These are phyloP conservation scores for Afroboletus lepidellus DNA, from an alignment of 1,284 basidiomycete species.

Conservation along the genomic window DNA sequence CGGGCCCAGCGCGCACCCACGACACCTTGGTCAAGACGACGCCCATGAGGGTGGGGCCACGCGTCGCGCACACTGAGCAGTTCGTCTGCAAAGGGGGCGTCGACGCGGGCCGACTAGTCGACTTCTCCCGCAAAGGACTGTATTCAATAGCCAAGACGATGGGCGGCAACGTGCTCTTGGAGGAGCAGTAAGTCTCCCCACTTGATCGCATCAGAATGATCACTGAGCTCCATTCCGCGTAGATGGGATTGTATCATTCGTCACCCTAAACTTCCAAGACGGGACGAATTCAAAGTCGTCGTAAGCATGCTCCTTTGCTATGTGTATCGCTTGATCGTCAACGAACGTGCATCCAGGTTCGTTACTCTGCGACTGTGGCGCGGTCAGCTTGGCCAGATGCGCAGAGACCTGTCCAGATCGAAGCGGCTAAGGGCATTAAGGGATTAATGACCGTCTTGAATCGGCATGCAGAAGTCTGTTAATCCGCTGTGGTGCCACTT, in stretches of 20 bases:
- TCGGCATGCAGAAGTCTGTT: slow-evolving; percentile 32
- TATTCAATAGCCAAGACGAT: slow-evolving; percentile 34
- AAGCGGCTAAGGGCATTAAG: slow-evolving; percentile 35
- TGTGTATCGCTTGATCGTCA: slow-evolving; percentile 7
- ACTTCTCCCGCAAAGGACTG: slow-evolving; percentile 34
- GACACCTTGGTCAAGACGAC: slow-evolving; percentile 19
- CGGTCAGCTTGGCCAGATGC: slow-evolving; percentile 35
- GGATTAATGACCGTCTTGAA: slow-evolving; percentile 38
- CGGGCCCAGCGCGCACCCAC: slow-evolving; percentile 36
- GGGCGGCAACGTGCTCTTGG: slow-evolving; percentile 38
- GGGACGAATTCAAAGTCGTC: slow-evolving; percentile 34
- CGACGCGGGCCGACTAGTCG: slow-evolving; percentile 34
- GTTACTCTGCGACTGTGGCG: slow-evolving; percentile 35
- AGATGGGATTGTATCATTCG: slow-evolving; percentile 39
- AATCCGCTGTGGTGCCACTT: slow-evolving; percentile 1
- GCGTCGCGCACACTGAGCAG: slow-evolving; percentile 35
- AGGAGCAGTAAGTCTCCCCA: slow-evolving; percentile 32
- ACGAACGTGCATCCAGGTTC: slow-evolving; percentile 29
- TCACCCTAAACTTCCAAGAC: slow-evolving; percentile 30
- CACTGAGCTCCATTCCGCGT: slow-evolving; percentile 12
- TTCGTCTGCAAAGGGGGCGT: slow-evolving; percentile 38
- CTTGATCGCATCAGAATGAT: slow-evolving; percentile 21
- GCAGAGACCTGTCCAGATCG: slow-evolving; percentile 35
- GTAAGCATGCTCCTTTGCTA: slow-evolving; percentile 19
- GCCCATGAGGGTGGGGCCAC: slow-evolving; percentile 32